Base-by-base conservation (phyloP, 106 monocot species). In the Dioscorea alata region DNA sequence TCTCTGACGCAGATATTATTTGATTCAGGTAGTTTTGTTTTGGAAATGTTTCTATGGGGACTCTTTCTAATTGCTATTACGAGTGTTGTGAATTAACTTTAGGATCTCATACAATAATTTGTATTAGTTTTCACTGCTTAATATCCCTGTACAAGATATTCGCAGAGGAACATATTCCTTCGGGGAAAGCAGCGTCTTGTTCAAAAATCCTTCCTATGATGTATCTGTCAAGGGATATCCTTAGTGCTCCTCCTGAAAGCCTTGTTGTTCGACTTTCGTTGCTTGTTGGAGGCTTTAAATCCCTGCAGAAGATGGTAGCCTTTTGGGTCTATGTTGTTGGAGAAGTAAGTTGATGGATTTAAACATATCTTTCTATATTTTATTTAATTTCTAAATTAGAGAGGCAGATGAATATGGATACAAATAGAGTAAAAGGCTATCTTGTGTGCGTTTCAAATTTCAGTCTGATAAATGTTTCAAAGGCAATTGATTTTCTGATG, bases 181-280 rank as follows among this genome's bases (percentile, higher is more conserved):
- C 61, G 66, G 57, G 51, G 31, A 67, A 74, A 71, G 61, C 6
- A 64, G 61, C 15, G 49, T 71, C 71, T 74, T 68, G 25, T 25
- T 74, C 54, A 34, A 57, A 23, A 48, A 56, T 32, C 50, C 56
- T 60, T 60, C 48, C 66, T 17, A 57, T 31, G 50, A 23, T 28
- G 25, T 69, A 13, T 77, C 66, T 89, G 53, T 51, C 65, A 13
- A 85, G 74, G 50, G 84, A 82, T 73, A 80, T 94, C 17, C 78
- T 65, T 76, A 86, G 87, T 69, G 87, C 90, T 52, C 94, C 94
- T 8, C 90, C 94, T 50, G 78, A 80, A 69, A 90, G 94, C 71
- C 87, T 94, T 71, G 57, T 85, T 48, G 74, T 76, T 70, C 79
- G 76, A 69, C 70, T 94, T 59, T 77, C 90, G 25, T 48, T 74